These are phyloP conservation scores for Leptographium galeiforme DNA, from an alignment of 2,329 filamentous ascomycete genomes.

Conservation along the genomic window DNA sequence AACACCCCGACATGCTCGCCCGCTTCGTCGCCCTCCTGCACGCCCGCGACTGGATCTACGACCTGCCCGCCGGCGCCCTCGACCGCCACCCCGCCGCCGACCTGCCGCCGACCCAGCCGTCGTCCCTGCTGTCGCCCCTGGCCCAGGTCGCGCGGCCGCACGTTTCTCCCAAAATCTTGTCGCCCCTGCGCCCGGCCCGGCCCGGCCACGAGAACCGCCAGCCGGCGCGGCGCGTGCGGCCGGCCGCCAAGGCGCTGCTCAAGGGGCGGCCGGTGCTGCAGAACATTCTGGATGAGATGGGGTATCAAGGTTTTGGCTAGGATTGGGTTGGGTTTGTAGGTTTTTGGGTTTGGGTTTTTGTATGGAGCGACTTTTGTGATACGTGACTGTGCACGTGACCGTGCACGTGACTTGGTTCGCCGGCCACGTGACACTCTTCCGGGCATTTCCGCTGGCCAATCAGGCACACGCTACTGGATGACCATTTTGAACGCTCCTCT, in stretches of 20 bases:
- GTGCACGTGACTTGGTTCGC: too few relatives aligned
- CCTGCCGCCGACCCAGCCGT: constrained; percentile 8
- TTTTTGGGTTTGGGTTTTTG: too few relatives aligned
- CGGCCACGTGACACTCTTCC: constrained; percentile 2
- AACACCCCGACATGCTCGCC: constrained; percentile 52
- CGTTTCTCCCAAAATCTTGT: neutral
- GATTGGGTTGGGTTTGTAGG: too few relatives aligned
- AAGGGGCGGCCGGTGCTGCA: constrained; percentile 55
- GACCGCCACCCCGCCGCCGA: constrained; percentile 53
- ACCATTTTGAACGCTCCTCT: neutral
- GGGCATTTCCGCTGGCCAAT: constrained; percentile 7
- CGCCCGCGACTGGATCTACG: constrained; percentile 62
- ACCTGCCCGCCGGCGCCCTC: constrained; percentile 51
- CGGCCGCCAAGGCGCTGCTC: constrained; percentile 48
- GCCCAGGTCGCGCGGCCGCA: neutral
- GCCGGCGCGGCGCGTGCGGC: constrained; percentile 39
- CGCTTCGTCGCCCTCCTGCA: constrained; percentile 70
- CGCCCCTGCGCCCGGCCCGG: neutral
- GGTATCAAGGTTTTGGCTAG: neutral
- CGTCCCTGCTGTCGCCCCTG: constrained; percentile 12
- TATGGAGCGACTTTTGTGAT: too few relatives aligned
- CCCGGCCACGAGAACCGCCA: constrained; percentile 29
- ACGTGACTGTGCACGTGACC: too few relatives aligned
- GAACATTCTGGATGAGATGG: constrained; percentile 66
- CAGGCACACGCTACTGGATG: neutral